Conservation (phyloP, 2,329 filamentous ascomycete species). For the Ophiostoma triangulosporum region DNA sequence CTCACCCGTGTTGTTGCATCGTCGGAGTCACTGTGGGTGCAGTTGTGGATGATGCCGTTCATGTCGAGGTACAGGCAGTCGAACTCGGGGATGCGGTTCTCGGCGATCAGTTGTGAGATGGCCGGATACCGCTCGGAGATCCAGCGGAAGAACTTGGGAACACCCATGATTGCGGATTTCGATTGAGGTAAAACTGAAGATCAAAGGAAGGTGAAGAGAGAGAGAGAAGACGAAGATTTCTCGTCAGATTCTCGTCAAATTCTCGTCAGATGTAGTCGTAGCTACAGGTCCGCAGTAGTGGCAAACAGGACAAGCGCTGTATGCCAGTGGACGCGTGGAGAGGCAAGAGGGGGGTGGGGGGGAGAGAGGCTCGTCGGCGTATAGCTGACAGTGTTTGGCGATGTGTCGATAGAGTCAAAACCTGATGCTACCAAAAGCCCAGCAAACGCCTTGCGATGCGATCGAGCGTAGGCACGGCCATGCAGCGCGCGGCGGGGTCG, state of each 20-base stretch:
- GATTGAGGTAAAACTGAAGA: not conserved
- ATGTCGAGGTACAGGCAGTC: constrained; percentile 96
- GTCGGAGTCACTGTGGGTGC: constrained; percentile 92
- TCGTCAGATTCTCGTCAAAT: not conserved
- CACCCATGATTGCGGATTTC: constrained; percentile 23
- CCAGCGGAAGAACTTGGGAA: constrained; percentile 95
- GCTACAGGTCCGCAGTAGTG: not conserved
- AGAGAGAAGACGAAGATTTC: not conserved
- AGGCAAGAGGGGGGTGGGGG: not conserved
- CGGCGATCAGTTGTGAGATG: constrained; percentile 95
- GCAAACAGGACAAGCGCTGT: not conserved
- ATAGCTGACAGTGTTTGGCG: not conserved
- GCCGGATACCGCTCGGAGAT: constrained; percentile 97
- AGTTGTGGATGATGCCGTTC: constrained; percentile 99
- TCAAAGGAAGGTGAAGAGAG: not conserved
- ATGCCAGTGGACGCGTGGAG: not conserved
- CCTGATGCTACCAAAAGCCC: not conserved
- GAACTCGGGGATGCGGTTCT: constrained; percentile 98
- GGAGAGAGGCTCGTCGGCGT: not conserved
- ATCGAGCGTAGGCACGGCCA: not conserved
- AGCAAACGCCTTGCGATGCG: constrained; percentile 4
- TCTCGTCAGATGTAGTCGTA: not conserved
- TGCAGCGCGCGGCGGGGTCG: constrained; percentile 5
- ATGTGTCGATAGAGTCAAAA: constrained; percentile 4
- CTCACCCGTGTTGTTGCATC: constrained; percentile 84